Conservation (phyloP, 257 asterid genomes). For the Eustoma russellianum region DNA sequence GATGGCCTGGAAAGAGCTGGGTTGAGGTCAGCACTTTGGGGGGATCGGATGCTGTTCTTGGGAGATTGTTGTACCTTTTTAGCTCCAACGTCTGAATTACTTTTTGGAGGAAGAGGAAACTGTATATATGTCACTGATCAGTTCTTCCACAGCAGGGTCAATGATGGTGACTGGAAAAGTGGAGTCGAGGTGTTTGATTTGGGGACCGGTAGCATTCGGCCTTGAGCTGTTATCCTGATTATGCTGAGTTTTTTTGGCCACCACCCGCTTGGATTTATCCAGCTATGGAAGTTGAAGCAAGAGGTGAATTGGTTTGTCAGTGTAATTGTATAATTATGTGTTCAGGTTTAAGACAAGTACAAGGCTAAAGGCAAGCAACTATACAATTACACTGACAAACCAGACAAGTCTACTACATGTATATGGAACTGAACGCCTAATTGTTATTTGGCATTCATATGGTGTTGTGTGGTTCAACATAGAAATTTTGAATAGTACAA, state of each 20-base stretch:
- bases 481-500: no score
- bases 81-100: conserved; percentile 39
- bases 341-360: no score
- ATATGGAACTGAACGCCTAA: no score
- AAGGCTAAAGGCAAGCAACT: no score
- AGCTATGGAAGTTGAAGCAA: conserved; percentile 45
- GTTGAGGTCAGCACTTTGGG: conserved; percentile 51
- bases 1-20: conserved; percentile 36
- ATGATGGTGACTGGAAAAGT: conserved; percentile 38
- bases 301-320: conserved; percentile 14
- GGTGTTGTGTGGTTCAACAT: no score
- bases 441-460: no score
- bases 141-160: conserved; percentile 35
- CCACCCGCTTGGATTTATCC: conserved; percentile 72
- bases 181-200: conserved; percentile 61
- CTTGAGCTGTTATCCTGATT: conserved; percentile 30
- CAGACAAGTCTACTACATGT: no score
- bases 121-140: conserved; percentile 58
- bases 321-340: no score
- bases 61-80: conserved; percentile 75
- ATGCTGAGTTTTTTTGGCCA: conserved; percentile 74
- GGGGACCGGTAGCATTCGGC: conserved; percentile 62
- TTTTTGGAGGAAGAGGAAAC: conserved; percentile 42
- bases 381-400: no score
- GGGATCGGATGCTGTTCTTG: conserved; percentile 54